phyloP scores from a whole-genome alignment of 257 asterid species.

The Nicotiana paniculata region DNA sequence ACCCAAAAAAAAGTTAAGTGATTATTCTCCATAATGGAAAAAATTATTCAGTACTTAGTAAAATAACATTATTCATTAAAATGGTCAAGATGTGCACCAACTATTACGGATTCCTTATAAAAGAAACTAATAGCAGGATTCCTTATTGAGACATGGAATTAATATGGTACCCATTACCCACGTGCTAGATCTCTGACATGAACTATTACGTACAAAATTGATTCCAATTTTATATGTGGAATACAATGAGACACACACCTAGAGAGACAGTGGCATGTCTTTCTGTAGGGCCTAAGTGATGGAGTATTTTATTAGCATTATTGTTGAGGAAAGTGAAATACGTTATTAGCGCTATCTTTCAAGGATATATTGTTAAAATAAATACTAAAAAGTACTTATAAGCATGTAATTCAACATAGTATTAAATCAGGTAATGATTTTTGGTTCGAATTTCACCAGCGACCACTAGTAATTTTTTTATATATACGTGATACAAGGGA shows the following conservation, averaged over 20 bases:
- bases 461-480: neutral
- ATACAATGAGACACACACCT: neutral
- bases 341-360: neutral
- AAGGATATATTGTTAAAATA: neutral
- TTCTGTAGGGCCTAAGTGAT: slow-evolving; percentile 25
- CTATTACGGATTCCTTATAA: too few relatives aligned
- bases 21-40: too few relatives aligned
- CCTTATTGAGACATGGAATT: neutral
- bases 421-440: neutral
- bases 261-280: slow-evolving; percentile 10
- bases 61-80: too few relatives aligned
- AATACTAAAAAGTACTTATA: neutral
- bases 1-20: too few relatives aligned
- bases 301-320: neutral
- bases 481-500: neutral
- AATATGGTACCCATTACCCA: slow-evolving; percentile 19
- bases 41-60: too few relatives aligned
- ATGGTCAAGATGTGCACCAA: too few relatives aligned
- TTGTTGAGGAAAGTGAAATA: too few relatives aligned
- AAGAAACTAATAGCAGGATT: neutral
- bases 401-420: neutral
- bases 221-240: neutral
- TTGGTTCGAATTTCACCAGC: neutral
- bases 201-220: neutral
- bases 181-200: slow-evolving; percentile 47